Evolutionary conservation across 2,329 filamentous ascomycete genomes (phyloP), one percentile per base, ranked within the genome.

Genomic region (Fragosphaeria purpurea): DNA sequence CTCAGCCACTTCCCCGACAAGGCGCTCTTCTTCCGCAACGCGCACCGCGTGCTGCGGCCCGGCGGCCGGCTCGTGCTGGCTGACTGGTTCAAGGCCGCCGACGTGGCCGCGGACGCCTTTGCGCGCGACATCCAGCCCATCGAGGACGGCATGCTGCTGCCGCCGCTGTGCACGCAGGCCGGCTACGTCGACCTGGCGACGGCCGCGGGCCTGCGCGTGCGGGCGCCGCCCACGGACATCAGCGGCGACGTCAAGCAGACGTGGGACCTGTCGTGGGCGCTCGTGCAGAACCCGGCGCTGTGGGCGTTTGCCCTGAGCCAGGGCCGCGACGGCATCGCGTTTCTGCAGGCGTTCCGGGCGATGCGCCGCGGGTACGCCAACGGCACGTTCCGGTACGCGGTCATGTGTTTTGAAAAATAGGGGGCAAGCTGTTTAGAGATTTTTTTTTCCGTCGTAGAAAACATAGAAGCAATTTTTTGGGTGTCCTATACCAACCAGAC

Each of bases 201-300:
- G 33, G 60, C 61, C 1, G 76, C 73, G 4, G 75, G 76, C 1
- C 65, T 81, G 38, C 61, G 64, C 8, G 61, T 73, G 4, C 62
- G 70, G 5, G 65, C 67, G 2, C 67, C 61, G 33, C 75, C 78
- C 5, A 71, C 76, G 53, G 76, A 80, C 54, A 80, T 81, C 50
- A 80, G 76, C 58, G 65, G 70, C 47, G 68, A 80, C 41, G 78
- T 82, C 12, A 73, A 72, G 50, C 76, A 76, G 62, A 82, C 78
- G 13, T 82, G 78, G 78, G 78, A 82, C 56, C 79, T 82, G n/a
- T 78, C 76, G 12, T 80, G 77, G 77, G 69, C 70, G 7, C 65
- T 82, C 8, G 70, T 82, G 12, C 76, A 80, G 53, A 80, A 75
- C 32, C 77, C 78, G 0, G 72, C 76, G 3, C 68, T 82, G 7